Conservation (phyloP, 305 asterid species). For the Rubia tinctorum region DNA sequence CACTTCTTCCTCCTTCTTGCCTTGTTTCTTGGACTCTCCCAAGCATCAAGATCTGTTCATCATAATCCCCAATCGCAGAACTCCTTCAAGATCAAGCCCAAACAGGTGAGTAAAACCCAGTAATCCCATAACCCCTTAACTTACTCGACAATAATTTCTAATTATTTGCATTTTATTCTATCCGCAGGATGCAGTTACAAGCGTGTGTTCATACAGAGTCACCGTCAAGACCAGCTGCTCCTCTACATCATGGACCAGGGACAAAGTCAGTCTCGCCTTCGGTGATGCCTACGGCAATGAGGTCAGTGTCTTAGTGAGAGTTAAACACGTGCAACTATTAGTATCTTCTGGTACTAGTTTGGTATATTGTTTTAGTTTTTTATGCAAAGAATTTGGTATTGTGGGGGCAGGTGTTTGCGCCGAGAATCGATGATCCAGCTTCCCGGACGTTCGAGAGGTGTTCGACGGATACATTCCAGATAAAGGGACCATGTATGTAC, state of each 20-base stretch:
- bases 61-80: neutral
- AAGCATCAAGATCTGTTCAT: slow-evolving; percentile 14
- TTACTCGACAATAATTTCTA: neutral
- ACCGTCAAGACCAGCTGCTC: slow-evolving; percentile 46
- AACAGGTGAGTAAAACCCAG: slow-evolving; percentile 14
- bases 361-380: neutral
- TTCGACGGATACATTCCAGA: slow-evolving; percentile 34
- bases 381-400: neutral
- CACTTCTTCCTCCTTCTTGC: slow-evolving; percentile 4
- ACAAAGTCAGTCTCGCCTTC: slow-evolving; percentile 40
- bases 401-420: slow-evolving; percentile 27
- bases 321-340: too few relatives aligned
- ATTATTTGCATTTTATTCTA: neutral
- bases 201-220: slow-evolving; percentile 35
- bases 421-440: slow-evolving; percentile 33
- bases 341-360: too few relatives aligned
- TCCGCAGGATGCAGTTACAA: slow-evolving; percentile 19
- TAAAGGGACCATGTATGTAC: slow-evolving; percentile 31
- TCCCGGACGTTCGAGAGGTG: slow-evolving; percentile 38
- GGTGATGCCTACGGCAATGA: slow-evolving; percentile 46
- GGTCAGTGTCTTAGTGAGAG: slow-evolving; percentile 10
- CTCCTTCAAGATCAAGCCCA: slow-evolving; percentile 16
- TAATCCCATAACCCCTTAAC: neutral
- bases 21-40: neutral
- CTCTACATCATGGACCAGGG: slow-evolving; percentile 37